These are phyloP conservation scores for Chloroidium sp. DNA, from an alignment of 163 green algal genomes.

Conservation along the genomic window DNA sequence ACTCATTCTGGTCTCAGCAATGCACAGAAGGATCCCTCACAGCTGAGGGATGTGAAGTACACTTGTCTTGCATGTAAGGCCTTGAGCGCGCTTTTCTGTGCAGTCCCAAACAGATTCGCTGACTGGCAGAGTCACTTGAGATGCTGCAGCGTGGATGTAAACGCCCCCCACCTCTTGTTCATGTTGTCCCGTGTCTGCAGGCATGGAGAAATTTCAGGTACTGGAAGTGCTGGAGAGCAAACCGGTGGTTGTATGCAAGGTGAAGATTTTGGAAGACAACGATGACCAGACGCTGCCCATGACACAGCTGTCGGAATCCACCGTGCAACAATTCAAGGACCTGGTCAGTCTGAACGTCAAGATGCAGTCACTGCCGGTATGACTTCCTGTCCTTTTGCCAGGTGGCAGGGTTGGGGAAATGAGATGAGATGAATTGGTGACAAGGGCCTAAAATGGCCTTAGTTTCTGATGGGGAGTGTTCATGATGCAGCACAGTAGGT, in stretches of 20 bases:
- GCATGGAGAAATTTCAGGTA: constrained; percentile 44
- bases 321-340: constrained; percentile 52
- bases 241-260: constrained; percentile 55
- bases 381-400: neutral
- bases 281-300: constrained; percentile 30
- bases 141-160: neutral
- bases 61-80: too few species aligned
- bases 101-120: neutral
- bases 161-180: neutral
- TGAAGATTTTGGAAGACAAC: constrained; percentile 52
- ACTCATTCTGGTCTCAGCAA: too few species aligned
- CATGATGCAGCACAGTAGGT: too few species aligned
- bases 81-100: too few species aligned
- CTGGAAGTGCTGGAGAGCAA: constrained; percentile 46
- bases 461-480: too few species aligned
- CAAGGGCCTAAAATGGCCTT: too few species aligned
- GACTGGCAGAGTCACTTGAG: neutral
- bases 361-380: constrained; percentile 26
- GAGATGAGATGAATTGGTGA: too few species aligned
- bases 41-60: too few species aligned
- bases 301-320: constrained; percentile 32
- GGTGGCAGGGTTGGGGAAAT: too few species aligned
- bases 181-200: constrained; percentile 7
- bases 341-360: constrained; percentile 57
- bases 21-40: too few species aligned